These are phyloP conservation scores for Chlorokybus atmophyticus DNA, from an alignment of 139 green algal genomes.

Conservation along the genomic window DNA sequence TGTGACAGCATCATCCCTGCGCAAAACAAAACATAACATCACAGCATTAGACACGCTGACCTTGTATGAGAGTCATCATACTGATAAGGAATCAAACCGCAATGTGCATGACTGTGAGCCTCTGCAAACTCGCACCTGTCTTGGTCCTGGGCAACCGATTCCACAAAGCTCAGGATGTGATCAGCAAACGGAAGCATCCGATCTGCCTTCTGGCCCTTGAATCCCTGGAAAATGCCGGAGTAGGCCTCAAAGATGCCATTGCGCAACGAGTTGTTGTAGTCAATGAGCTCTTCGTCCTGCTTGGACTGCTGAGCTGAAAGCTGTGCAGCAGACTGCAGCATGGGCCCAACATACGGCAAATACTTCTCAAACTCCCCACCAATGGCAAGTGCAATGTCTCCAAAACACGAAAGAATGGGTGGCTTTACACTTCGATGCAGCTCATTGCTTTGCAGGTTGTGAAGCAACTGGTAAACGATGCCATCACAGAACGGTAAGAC, in stretches of 20 bases:
- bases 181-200: conserved; percentile 22
- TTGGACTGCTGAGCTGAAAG: conserved; percentile 15
- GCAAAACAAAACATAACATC: conserved; percentile 9
- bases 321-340: conserved; percentile 63
- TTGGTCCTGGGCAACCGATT: conserved; percentile 44
- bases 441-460: conserved; percentile 33
- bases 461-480: conserved; percentile 33
- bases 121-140: conserved; percentile 20
- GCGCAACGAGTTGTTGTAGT: conserved; percentile 87
- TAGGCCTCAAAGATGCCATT: conserved; percentile 86
- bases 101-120: conserved; percentile 1
- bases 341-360: conserved; percentile 57
- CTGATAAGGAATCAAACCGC: not conserved
- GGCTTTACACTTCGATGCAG: conserved; percentile 91
- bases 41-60: not conserved
- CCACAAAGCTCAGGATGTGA: conserved; percentile 48
- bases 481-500: conserved; percentile 69
- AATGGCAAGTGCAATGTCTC: conserved; percentile 83
- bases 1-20: conserved; percentile 39
- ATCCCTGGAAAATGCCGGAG: conserved; percentile 62
- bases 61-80: conserved; percentile 6
- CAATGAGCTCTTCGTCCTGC: conserved; percentile 61
- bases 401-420: conserved; percentile 79
- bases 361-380: conserved; percentile 76
- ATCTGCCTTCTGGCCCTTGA: conserved; percentile 28